A percentile compares a stretch with the other conserved stretches of the same genome.
These are phyloP conservation scores for Kwoniella mangroviensis DNA, from an alignment of 768 basidiomycete species.

Conservation along the genomic window DNA sequence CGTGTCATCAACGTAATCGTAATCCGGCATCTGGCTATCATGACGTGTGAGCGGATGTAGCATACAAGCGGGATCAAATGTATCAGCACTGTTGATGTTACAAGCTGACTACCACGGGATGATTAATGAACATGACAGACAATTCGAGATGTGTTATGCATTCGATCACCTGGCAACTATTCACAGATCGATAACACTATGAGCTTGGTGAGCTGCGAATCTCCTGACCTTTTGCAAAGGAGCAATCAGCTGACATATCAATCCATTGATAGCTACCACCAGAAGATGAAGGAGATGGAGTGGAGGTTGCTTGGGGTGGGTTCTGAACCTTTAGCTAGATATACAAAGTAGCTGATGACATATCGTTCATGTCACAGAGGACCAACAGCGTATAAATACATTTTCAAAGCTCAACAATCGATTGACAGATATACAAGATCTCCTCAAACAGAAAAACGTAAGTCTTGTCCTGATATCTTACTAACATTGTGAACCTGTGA, in stretches of 20 bases:
- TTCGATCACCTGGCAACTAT: too few species aligned
- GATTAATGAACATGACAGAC: neutral
- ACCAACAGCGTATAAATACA: constrained; percentile 86
- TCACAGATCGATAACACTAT: neutral
- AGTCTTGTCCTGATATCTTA: neutral
- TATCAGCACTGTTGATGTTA: neutral
- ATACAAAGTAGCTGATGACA: neutral
- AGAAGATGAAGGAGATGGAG: constrained; percentile 57
- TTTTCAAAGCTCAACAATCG: constrained; percentile 91
- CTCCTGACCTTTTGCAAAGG: too few species aligned
- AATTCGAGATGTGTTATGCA: too few species aligned
- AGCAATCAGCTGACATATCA: constrained; percentile 4
- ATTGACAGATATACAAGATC: constrained; percentile 71
- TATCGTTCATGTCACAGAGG: constrained; percentile 62
- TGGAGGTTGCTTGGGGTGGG: constrained; percentile 58
- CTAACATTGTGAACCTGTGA: neutral
- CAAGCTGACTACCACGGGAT: too few species aligned
- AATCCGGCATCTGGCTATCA: neutral
- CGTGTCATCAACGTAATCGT: neutral
- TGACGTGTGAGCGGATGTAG: neutral
- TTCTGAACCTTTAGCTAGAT: neutral
- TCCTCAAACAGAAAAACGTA: constrained; percentile 75
- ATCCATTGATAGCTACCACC: constrained; percentile 40
- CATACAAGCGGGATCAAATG: neutral
- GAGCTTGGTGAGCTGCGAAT: constrained; percentile 5